Evolutionary conservation across 306 rosid species (phyloP), one percentile per base, ranked within the genome.

Genomic region (Vicia sativa): DNA sequence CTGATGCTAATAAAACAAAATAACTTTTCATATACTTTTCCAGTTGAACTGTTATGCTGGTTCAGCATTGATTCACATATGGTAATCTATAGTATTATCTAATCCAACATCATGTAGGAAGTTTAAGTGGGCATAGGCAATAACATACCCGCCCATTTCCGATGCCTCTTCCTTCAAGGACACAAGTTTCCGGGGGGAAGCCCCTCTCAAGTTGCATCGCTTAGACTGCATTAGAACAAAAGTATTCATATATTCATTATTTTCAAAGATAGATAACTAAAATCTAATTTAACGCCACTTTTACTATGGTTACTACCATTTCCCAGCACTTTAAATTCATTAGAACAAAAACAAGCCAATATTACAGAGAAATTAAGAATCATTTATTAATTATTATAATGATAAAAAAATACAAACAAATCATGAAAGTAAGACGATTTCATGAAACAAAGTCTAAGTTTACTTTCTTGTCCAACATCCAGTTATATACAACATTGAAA

Each of bases 131-230:
- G 74, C 41, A 62, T 11, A 61, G 39, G 38, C 41, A 74, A 81
- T 55, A 71, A 93, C 98, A 67, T 82, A 90, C 98, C 98, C 98
- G 41, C 98, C 98, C 97, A 93, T 88, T 81, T 93, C 98, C 1
- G 98, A 78, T 41, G 96, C 79, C 83, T 93, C 98, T 82, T 93
- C 98, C 78, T 71, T 90, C 84, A 11, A 72, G 25, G 91, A 80
- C 71, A 87, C 86, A 44, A 93, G 87, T 72, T 86, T 81, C 37
- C 42, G 61, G 49, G 95, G 90, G 82, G 75, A 68, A 45, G 75
- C 83, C 72, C 76, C 89, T 74, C 86, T 85, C 79, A 93, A 79
- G 80, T 86, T 71, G 78, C 98, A 93, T 73, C 74, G 67, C 74
- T 90, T 93, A 61, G 98, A 93, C 98, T 93, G 87, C 87, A 68